Evolutionary conservation across 495 filamentous ascomycete species (phyloP).

Genomic region (Hypoxylon fragiforme): DNA sequence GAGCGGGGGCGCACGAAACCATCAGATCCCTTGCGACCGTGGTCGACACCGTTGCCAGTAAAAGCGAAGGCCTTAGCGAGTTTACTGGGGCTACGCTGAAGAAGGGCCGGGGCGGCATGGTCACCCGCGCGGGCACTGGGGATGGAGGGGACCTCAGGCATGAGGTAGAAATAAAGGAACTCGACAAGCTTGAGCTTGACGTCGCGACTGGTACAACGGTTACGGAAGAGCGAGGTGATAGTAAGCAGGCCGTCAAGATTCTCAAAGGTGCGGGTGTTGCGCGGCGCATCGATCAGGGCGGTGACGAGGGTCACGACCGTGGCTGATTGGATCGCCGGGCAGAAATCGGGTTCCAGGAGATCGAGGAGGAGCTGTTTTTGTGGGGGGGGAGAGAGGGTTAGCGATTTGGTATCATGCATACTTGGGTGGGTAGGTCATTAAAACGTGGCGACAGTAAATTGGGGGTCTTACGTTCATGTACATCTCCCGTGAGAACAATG

Average conservation of each 20-base stretch:
- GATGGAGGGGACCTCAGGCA: conserved; percentile 77
- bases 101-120: conserved; percentile 43
- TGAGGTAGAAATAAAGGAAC: conserved; percentile 97
- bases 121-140: conserved; percentile 43
- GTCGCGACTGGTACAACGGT: conserved; percentile 74
- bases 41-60: conserved; percentile 36
- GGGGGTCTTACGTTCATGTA: conserved; percentile 79
- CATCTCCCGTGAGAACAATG: conserved; percentile 83
- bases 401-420: no score
- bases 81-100: conserved; percentile 76
- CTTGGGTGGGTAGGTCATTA: not conserved
- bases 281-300: conserved; percentile 77
- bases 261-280: conserved; percentile 90
- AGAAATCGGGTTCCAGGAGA: conserved; percentile 90
- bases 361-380: conserved; percentile 73
- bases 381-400: not conserved
- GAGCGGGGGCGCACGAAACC: conserved; percentile 40
- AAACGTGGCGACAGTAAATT: not conserved
- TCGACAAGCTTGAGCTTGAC: conserved; percentile 93
- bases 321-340: conserved; percentile 85
- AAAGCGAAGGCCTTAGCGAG: conserved; percentile 54
- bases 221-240: conserved; percentile 91
- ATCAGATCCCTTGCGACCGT: conserved; percentile 42
- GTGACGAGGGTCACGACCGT: conserved; percentile 89
- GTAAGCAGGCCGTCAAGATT: conserved; percentile 88